Evolutionary conservation across 768 basidiomycete genomes (phyloP), one percentile per base, ranked within the genome.

Genomic region (Omphalotus guepiniiformis): DNA sequence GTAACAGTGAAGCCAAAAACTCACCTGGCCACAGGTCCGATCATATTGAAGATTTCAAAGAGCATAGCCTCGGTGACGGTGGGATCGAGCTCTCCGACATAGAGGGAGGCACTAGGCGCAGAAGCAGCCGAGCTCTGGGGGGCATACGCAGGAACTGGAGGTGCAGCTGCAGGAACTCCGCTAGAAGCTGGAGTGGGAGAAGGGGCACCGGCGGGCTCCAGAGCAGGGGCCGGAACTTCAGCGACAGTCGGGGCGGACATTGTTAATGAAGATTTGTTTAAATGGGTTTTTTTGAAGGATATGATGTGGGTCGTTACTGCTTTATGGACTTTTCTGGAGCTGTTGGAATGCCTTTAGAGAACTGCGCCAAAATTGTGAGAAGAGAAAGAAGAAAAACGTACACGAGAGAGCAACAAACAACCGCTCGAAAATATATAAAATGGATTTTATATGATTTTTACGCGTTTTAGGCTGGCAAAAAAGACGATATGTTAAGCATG

Each of bases 41-140:
- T 93, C 91, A 98, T 95, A 68, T 96, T 96, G 79, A 99, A 99
- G 67, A 99, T 98, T 76, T 99, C 96, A 65, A 98, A 99, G 46
- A 99, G 82, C 93, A 97, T 97, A 49, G 96, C 95, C 77, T 99
- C 96, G 29, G 94, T 91, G 70, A 99, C 96, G 55, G 90, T 88
- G 59, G 90, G 85, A 71, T 98, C 96, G 56, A 99, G 87, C 74
- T 99, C 96, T 50, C 96, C 96, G 53, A 99, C 96, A 72, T 99
- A 99, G 59, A 99, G 89, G 50, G 93, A 96, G 19, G 90, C 90
- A 44, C 89, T 91, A 19, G 89, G 88, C 49, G 85, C 75, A 50
- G 87, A 75, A 34, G 82, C 71, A 44, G 72, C 69, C 27, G 82
- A 71, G 49, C 71, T 65, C 49, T 76, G 75, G 25, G 78, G 73